A percentile compares a stretch with the other conserved stretches of the same genome.
Conservation (phyloP, 306 rosid species). For the Pyrus communis region DNA sequence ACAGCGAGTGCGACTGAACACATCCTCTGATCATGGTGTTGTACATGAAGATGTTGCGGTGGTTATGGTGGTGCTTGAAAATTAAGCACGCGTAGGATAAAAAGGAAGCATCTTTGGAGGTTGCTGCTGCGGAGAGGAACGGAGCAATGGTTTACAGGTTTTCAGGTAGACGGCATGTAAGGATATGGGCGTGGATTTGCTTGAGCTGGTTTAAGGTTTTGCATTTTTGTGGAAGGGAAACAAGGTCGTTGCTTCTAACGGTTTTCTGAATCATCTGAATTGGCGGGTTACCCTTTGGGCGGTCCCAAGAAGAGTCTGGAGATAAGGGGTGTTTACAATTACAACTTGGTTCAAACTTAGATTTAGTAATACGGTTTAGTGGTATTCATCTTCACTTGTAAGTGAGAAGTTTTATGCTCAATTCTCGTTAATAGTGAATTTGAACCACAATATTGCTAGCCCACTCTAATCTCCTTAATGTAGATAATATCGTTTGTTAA, state of each 20-base stretch:
- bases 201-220: constrained; percentile 52
- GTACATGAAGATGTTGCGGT: constrained; percentile 59
- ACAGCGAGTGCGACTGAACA: constrained; percentile 30
- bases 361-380: too few relatives aligned
- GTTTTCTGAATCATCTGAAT: constrained; percentile 32
- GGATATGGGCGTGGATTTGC: constrained; percentile 64
- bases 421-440: too few relatives aligned
- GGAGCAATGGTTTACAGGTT: constrained; percentile 52
- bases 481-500: too few relatives aligned
- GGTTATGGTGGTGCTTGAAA: constrained; percentile 40
- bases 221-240: constrained; percentile 35
- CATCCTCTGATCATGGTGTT: constrained; percentile 66
- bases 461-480: too few relatives aligned
- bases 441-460: too few relatives aligned
- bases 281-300: constrained; percentile 5
- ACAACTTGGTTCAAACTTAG: not conserved
- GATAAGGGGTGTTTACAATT: not conserved
- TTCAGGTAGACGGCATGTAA: constrained; percentile 33
- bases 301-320: not conserved
- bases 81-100: constrained; percentile 51
- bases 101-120: constrained; percentile 25
- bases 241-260: constrained; percentile 19
- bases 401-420: accelerated
- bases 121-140: constrained; percentile 44
- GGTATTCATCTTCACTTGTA: too few relatives aligned